A percentile compares a stretch with the other conserved stretches of the same genome.
phyloP scores from a whole-genome alignment of 441 rosid species.

The Pelargonium australe region DNA sequence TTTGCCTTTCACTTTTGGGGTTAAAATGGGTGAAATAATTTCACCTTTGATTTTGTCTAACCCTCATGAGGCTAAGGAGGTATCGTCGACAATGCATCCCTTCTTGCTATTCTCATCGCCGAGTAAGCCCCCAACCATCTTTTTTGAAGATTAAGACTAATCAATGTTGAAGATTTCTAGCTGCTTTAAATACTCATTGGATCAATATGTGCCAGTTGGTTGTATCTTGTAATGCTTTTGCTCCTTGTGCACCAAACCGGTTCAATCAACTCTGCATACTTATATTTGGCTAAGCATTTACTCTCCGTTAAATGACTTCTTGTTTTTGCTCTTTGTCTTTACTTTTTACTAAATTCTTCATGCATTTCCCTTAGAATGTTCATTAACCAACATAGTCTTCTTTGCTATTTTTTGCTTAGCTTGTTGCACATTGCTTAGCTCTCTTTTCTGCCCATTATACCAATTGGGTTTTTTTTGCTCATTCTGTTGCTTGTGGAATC shows the following conservation, averaged over 20 bases:
- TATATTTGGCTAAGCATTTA: too few species aligned
- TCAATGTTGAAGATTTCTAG: too few species aligned
- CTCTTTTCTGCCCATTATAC: constrained; percentile 2
- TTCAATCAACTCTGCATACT: too few species aligned
- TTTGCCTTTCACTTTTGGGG: constrained; percentile 30
- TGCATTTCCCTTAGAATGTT: constrained; percentile 2
- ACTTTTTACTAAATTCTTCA: too few species aligned
- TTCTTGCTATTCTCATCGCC: constrained; percentile 50
- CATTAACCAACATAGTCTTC: not conserved
- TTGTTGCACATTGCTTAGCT: not conserved
- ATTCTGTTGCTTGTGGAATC: not conserved
- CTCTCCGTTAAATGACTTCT: not conserved
- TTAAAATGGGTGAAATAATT: constrained; percentile 26
- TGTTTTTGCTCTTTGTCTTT: not conserved
- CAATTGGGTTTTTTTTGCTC: not conserved
- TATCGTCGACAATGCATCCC: constrained; percentile 43
- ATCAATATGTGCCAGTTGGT: too few species aligned
- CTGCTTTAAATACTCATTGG: too few species aligned
- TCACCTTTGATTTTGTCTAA: constrained; percentile 30
- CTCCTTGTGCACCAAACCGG: too few species aligned
- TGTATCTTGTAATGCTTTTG: too few species aligned
- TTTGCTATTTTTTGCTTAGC: not conserved
- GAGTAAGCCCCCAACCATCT: constrained; percentile 30
- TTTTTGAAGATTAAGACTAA: not conserved
- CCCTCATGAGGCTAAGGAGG: constrained; percentile 48